phyloP scores from a whole-genome alignment of 208 protist species.

The Endotrypanum monterogeii region DNA sequence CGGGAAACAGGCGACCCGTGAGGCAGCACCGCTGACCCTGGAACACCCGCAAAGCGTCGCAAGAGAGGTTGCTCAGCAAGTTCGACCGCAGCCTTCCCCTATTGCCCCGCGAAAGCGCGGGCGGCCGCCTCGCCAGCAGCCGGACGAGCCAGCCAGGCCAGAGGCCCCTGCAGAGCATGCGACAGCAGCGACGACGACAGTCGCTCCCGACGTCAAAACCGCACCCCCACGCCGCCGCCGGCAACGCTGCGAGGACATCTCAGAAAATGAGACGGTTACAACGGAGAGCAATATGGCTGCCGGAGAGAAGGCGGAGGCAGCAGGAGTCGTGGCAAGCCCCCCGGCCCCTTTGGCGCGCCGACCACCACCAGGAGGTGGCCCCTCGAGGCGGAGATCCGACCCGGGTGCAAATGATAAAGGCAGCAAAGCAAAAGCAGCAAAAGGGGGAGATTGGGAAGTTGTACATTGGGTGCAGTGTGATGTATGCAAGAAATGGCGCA shows the following conservation, averaged over 20 bases:
- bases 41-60: neutral
- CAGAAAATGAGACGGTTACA: neutral
- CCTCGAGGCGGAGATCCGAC: neutral
- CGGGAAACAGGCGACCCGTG: neutral
- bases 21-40: neutral
- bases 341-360: neutral
- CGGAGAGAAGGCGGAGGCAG: neutral
- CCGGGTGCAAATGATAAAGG: neutral
- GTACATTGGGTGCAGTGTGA: slow-evolving; percentile 89
- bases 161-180: neutral
- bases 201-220: neutral
- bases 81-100: neutral
- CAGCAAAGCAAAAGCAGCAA: neutral
- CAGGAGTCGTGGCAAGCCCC: neutral
- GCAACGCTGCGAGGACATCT: slow-evolving; percentile 1
- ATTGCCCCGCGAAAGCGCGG: slow-evolving; percentile 1
- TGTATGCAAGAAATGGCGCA: slow-evolving; percentile 79
- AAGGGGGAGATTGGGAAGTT: slow-evolving; percentile 31
- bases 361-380: neutral
- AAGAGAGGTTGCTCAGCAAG: neutral
- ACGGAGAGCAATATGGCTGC: neutral
- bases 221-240: neutral
- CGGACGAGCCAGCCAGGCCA: neutral
- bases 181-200: neutral
- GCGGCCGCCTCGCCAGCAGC: neutral